These are phyloP conservation scores for Acacia pycnantha DNA, from an alignment of 331 rosid species.

Conservation along the genomic window DNA sequence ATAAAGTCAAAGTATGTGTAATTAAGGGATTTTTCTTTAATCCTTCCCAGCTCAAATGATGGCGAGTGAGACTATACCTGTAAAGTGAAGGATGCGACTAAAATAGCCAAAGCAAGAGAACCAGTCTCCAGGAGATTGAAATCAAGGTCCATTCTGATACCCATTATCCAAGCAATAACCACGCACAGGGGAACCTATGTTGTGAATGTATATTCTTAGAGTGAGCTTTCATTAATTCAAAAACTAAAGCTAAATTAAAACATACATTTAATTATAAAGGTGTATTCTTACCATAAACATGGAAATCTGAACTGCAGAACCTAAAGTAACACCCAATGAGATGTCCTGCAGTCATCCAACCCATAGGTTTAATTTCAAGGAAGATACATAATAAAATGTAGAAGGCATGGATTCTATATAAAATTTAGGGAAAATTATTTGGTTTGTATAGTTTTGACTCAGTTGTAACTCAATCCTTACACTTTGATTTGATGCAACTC, in stretches of 20 bases:
- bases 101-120: conserved; percentile 70
- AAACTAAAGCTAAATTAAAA: not conserved
- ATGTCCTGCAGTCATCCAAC: conserved; percentile 59
- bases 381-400: not conserved
- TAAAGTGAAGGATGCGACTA: conserved; percentile 63
- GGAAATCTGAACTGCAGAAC: conserved; percentile 88
- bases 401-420: not conserved
- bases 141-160: conserved; percentile 71
- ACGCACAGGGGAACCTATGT: conserved; percentile 87
- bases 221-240: conserved; percentile 16
- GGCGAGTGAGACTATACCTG: conserved; percentile 46
- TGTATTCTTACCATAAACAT: conserved; percentile 67
- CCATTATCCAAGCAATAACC: conserved; percentile 76
- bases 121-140: conserved; percentile 80
- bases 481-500: no score
- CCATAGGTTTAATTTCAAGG: conserved; percentile 8
- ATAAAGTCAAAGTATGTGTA: not conserved
- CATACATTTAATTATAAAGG: not conserved
- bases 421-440: no score
- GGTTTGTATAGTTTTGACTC: no score
- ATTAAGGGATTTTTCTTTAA: not conserved
- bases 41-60: not conserved
- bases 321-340: conserved; percentile 85
- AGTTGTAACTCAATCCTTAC: no score
- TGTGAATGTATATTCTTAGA: not conserved